Base-by-base conservation (phyloP, 2,329 filamentous ascomycete genomes). In the Claviceps sorghi region DNA sequence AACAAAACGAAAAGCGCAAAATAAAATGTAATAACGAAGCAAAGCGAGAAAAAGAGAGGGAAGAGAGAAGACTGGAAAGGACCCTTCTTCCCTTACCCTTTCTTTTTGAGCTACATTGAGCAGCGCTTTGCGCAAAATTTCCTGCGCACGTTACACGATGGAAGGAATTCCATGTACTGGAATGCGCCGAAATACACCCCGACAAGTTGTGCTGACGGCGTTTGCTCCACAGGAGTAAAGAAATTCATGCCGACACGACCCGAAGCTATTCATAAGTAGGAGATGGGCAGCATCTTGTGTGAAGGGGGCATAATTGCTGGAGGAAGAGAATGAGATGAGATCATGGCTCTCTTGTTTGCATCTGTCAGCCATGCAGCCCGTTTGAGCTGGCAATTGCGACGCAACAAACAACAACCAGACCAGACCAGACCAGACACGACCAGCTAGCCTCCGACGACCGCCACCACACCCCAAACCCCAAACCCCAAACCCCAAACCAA, bases 301-400 rank as follows among this genome's bases (percentile, higher is more conserved):
- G 30, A 11, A 50, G 8, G 29, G 48, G 19, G 26, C 48, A 43
- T 15, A 15, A 21, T 34, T 19, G 34, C 41, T 50, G 48, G 40
- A 43, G 29, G 21, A 42, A 13, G 7, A 42, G 7, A 36, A 36
- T 13, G 42, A 21, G 34, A 48, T 40, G 22, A 22, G 15, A 50
- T 44, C 30, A 45, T n/a, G 41, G 32, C n/a, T 50, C 32, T 49
- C 11, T 41, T 29, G 8, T 19, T 30, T 9, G 34, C 36, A n/a
- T 30, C 10, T 22, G 21, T 34, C 48, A n/a, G 26, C 34, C 48
- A 26, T 32, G 40, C 49, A 29, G 17, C 19, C 49, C 41, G 30
- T 51, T 46, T 49, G 29, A 38, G 51, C 48, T 46, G 47, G 47
- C 43, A 36, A 43, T 50, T 29, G 32, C 46, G 46, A 53, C 41